A percentile compares a stretch with the other conserved stretches of the same genome.
phyloP scores from a whole-genome alignment of 2,329 filamentous ascomycete genomes.

The Fusarium haematococcum region DNA sequence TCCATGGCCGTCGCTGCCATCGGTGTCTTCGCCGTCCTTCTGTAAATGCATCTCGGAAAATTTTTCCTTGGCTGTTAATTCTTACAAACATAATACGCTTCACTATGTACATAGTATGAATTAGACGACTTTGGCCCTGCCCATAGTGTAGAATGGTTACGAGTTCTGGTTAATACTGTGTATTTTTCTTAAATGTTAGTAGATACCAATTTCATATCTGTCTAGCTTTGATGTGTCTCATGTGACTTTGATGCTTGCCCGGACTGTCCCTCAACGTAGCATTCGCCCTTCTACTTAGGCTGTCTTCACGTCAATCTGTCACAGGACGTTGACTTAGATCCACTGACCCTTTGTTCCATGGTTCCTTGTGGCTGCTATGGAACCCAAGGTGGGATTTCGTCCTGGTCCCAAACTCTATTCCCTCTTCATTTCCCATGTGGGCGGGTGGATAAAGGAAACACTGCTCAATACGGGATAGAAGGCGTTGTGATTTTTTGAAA shows the following conservation, averaged over 20 bases:
- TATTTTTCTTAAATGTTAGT: conserved; percentile 12
- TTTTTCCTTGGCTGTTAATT: conserved; percentile 37
- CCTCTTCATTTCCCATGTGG: conserved; percentile 3
- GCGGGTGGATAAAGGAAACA: background rate
- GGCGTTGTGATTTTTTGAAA: background rate
- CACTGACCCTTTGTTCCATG: background rate
- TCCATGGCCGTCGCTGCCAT: conserved; percentile 47
- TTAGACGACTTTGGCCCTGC: conserved; percentile 41
- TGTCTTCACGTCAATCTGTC: background rate
- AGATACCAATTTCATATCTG: conserved; percentile 25
- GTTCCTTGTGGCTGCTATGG: background rate
- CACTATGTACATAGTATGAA: conserved; percentile 47
- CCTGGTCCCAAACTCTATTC: conserved; percentile 18
- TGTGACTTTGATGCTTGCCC: background rate
- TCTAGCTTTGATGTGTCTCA: background rate
- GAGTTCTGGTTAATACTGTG: conserved; percentile 37
- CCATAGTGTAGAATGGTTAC: conserved; percentile 43
- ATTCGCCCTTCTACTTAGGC: background rate
- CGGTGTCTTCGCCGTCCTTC: conserved; percentile 49
- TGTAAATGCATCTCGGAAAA: conserved; percentile 46
- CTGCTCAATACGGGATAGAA: background rate
- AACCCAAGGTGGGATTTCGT: background rate
- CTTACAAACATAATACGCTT: conserved; percentile 44
- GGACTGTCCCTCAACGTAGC: background rate
- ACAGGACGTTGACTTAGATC: background rate